Base-by-base conservation (phyloP, 225 moss, liverwort and hornwort genomes). In the Sphagnum contortum region DNA sequence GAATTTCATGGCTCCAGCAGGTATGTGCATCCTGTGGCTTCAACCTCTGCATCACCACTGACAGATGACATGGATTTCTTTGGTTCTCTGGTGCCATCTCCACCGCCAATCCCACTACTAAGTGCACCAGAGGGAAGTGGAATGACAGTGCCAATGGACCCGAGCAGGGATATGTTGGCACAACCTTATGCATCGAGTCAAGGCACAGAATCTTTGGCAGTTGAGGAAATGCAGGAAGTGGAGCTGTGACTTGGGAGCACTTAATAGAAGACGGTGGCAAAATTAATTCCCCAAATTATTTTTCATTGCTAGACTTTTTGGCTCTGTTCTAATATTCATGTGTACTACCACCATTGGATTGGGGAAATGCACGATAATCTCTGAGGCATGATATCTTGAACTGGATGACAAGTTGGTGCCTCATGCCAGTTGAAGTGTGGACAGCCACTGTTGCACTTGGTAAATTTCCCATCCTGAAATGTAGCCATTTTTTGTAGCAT, bases 201-300 rank as follows among this genome's bases (percentile, higher is more conserved):
- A 57, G 78, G 80, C 50, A 82, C 81, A 12, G 80, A 83, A 67
- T 77, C 90, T 65, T 71, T 90, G 55, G 81, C 59, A 74, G 98
- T 83, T 62, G 93, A 98, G 73, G 93, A 93, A 68, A 90, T 98
- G 76, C 98, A 98, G 78, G 98, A 98, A 71, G 93, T 98, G 71
- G 93, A 98, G 73, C 82, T 98, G 61, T 98, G 63, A 64, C 12
- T 49, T 48, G 77, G 74, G 63, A 29, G 29, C 29, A 29, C 29
- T 29, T 29, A 29, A 29, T 29, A 29, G 29, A 29, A 29, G 29
- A 29, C 29, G 29, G 29, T 29, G 29, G 29, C 29, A 29, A 29
- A 29, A 29, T 29, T 29, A 0, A 29, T 29, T 29, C 29, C 29
- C 29, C 29, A 29, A 29, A 29, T 29, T 29, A 29, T 29, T 29